phyloP scores from a whole-genome alignment of 2,329 filamentous ascomycete species.

The Botrytis byssoidea region DNA sequence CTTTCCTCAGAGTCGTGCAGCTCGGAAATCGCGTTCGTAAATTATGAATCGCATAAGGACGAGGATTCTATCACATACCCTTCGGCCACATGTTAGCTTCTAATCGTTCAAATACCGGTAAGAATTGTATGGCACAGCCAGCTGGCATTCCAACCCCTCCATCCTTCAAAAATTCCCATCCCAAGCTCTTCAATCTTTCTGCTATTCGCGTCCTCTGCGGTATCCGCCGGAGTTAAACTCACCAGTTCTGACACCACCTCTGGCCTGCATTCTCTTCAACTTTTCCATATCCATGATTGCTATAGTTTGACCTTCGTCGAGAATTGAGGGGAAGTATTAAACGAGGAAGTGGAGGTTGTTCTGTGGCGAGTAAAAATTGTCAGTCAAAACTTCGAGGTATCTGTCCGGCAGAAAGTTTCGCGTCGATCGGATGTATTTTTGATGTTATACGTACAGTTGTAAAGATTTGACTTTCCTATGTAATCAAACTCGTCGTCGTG shows the following conservation, averaged over 20 bases:
- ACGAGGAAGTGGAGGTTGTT: slow-evolving; percentile 21
- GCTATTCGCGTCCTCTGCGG: neutral
- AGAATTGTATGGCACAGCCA: neutral
- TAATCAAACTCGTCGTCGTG: slow-evolving; percentile 26
- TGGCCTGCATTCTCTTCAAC: slow-evolving; percentile 64
- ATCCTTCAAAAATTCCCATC: neutral
- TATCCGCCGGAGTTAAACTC: neutral
- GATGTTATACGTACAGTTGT: slow-evolving; percentile 25
- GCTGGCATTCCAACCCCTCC: slow-evolving; percentile 1
- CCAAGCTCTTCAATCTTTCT: slow-evolving; percentile 1
- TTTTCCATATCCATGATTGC: slow-evolving; percentile 64
- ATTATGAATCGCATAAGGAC: neutral
- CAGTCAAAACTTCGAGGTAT: neutral
- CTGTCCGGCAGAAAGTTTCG: too few relatives aligned
- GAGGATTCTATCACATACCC: slow-evolving; percentile 18
- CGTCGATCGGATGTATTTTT: neutral
- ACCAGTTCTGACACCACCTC: slow-evolving; percentile 40
- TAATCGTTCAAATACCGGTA: neutral
- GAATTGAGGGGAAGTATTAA: slow-evolving; percentile 26
- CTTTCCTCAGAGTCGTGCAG: neutral
- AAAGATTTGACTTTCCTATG: slow-evolving; percentile 24
- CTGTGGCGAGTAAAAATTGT: slow-evolving; percentile 19
- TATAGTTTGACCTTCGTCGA: slow-evolving; percentile 36
- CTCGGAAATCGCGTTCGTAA: neutral
- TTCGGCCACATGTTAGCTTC: slow-evolving; percentile 16